These are phyloP conservation scores for Myxozyma melibiosi DNA, from an alignment of 805 yeast genomes.

Conservation along the genomic window DNA sequence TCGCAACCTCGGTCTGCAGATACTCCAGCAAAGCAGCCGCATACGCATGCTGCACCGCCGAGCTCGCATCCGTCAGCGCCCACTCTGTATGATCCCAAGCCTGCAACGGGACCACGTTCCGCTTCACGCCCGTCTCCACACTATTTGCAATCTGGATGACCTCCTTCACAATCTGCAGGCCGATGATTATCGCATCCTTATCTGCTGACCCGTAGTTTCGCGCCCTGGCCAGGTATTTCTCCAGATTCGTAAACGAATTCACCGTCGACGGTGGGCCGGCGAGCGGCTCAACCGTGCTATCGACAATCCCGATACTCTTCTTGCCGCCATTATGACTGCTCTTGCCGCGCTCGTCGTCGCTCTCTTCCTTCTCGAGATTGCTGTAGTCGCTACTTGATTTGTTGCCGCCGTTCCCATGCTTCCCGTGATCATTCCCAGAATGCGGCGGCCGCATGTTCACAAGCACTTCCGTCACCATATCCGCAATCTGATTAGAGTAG, in stretches of 20 bases:
- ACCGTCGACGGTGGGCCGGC: constrained; percentile 25
- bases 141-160: constrained; percentile 26
- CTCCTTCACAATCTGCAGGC: constrained; percentile 20
- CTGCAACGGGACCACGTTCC: constrained; percentile 24
- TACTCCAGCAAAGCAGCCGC: constrained; percentile 23
- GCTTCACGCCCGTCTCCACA: constrained; percentile 26
- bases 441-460: constrained; percentile 33
- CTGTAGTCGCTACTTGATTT: too few relatives aligned
- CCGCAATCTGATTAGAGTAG: constrained; percentile 83
- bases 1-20: constrained; percentile 14
- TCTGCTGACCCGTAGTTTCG: not conserved
- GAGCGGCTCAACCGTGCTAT: not conserved
- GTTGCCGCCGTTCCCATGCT: not conserved
- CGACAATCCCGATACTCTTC: not conserved
- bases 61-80: constrained; percentile 12
- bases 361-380: too few relatives aligned
- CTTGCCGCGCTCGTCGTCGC: too few relatives aligned
- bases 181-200: constrained; percentile 16
- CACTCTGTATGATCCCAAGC: constrained; percentile 29
- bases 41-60: constrained; percentile 18
- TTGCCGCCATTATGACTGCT: too few relatives aligned
- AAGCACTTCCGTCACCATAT: constrained; percentile 69
- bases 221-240: constrained; percentile 11
- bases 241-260: constrained; percentile 21
- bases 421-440: not conserved